Evolutionary conservation across 192 early-diverging fungal genomes (phyloP).

Genomic region (Gryganskiella cystojenkinii): DNA sequence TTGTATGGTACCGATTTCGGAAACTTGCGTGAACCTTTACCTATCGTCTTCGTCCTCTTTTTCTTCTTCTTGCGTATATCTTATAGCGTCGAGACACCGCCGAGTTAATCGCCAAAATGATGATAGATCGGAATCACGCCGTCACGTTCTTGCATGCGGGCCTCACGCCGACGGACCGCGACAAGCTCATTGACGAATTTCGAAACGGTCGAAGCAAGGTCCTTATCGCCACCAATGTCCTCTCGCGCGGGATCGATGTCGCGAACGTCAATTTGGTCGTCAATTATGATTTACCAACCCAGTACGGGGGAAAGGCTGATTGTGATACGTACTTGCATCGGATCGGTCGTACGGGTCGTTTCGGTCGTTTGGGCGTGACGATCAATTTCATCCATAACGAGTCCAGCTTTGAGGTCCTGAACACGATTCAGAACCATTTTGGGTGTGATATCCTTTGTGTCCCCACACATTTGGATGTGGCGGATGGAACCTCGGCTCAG

Average conservation of each 20-base stretch:
- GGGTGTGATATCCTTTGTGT: constrained; percentile 76
- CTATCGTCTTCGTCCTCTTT: neutral
- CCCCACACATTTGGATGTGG: constrained; percentile 42
- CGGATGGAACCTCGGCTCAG: neutral
- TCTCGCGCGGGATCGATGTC: constrained; percentile 90
- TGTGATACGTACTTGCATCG: constrained; percentile 95
- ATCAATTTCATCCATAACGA: constrained; percentile 94
- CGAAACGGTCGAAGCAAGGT: constrained; percentile 56
- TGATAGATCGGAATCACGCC: constrained; percentile 60
- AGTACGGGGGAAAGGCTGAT: constrained; percentile 67
- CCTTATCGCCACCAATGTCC: constrained; percentile 75
- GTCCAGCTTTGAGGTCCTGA: constrained; percentile 74
- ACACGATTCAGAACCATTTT: constrained; percentile 80
- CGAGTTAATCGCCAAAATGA: constrained; percentile 66
- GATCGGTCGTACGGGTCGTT: constrained; percentile 96
- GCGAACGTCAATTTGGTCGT: constrained; percentile 94
- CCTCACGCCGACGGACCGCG: constrained; percentile 74
- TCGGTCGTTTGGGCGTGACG: constrained; percentile 92
- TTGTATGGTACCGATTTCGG: too few species aligned
- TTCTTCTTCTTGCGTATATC: neutral
- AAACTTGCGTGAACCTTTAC: too few species aligned
- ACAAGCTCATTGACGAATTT: constrained; percentile 73
- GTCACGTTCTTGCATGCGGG: constrained; percentile 83
- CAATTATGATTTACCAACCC: constrained; percentile 94
- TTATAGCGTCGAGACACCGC: constrained; percentile 65